Evolutionary conservation across 2,329 filamentous ascomycete genomes (phyloP).

Genomic region (Biscogniauxia mediterranea): DNA sequence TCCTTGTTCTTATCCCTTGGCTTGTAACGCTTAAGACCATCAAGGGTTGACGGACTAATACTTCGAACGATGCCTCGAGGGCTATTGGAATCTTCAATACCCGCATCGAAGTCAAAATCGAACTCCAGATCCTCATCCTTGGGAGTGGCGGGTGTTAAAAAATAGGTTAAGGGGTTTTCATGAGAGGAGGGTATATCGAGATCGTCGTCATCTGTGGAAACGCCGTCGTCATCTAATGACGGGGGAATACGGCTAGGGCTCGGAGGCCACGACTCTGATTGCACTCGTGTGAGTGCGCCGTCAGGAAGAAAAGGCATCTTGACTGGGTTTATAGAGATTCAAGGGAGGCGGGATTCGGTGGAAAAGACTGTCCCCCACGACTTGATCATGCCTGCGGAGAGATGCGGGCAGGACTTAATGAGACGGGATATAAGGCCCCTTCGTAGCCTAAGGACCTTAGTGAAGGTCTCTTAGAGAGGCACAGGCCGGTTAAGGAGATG

Average conservation of each 20-base stretch:
- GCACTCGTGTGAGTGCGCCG: slow-evolving; percentile 29
- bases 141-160: slow-evolving; percentile 49
- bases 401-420: slow-evolving; percentile 7
- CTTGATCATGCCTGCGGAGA: slow-evolving; percentile 17
- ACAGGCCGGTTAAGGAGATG: slow-evolving; percentile 26
- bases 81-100: slow-evolving; percentile 51
- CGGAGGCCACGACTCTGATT: slow-evolving; percentile 51
- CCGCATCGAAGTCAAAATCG: slow-evolving; percentile 53
- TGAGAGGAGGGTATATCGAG: slow-evolving; percentile 40
- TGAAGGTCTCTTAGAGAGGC: too few relatives aligned
- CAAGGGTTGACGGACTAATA: slow-evolving; percentile 56
- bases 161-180: slow-evolving; percentile 55
- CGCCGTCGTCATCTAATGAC: slow-evolving; percentile 38
- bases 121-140: slow-evolving; percentile 42
- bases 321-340: slow-evolving; percentile 11
- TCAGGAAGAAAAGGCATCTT: slow-evolving; percentile 30
- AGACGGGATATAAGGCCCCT: slow-evolving; percentile 12
- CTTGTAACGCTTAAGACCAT: slow-evolving; percentile 46
- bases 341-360: slow-evolving; percentile 7
- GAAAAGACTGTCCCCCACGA: slow-evolving; percentile 11
- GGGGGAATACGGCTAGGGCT: slow-evolving; percentile 48
- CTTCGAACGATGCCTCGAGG: slow-evolving; percentile 49
- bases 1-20: slow-evolving; percentile 40
- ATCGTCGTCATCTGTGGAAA: slow-evolving; percentile 45
- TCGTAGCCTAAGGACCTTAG: slow-evolving; percentile 14